Evolutionary conservation across 2,329 filamentous ascomycete genomes (phyloP).

Genomic region (Exophiala sp.): DNA sequence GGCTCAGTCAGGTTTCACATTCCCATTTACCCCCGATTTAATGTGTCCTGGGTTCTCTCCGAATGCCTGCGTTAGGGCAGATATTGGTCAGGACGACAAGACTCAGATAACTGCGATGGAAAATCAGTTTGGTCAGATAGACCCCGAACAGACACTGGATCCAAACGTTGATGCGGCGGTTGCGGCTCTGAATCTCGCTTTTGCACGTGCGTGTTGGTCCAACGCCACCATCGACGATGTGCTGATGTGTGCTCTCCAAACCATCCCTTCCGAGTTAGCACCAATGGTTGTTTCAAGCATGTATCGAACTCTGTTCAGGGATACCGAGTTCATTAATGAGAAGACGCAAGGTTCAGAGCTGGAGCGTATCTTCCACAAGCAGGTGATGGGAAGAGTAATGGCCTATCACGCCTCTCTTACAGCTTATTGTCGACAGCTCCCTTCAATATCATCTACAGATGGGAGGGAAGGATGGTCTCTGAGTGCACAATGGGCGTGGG

Average conservation of each 20-base stretch:
- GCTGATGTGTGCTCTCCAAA: conserved; percentile 61
- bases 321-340: conserved; percentile 69
- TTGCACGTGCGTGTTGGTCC: conserved; percentile 47
- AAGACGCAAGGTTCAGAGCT: conserved; percentile 54
- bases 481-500: conserved; percentile 26
- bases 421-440: conserved; percentile 12
- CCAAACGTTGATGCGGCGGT: conserved; percentile 52
- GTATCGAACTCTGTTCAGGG: conserved; percentile 65
- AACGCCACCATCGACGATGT: conserved; percentile 65
- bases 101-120: conserved; percentile 39
- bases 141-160: conserved; percentile 13
- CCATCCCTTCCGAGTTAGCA: conserved; percentile 51
- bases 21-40: conserved; percentile 49
- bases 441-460: conserved; percentile 8
- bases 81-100: conserved; percentile 39
- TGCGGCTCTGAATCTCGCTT: conserved; percentile 57
- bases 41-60: conserved; percentile 42
- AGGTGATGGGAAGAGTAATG: conserved; percentile 69
- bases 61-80: conserved; percentile 40
- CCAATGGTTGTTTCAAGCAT: conserved; percentile 63
- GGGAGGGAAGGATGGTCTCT: conserved; percentile 16
- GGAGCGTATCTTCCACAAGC: conserved; percentile 70
- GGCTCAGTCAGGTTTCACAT: conserved; percentile 74
- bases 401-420: conserved; percentile 25
- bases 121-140: conserved; percentile 28